Conservation (phyloP, 441 rosid species). For the Adansonia madagascariensis region DNA sequence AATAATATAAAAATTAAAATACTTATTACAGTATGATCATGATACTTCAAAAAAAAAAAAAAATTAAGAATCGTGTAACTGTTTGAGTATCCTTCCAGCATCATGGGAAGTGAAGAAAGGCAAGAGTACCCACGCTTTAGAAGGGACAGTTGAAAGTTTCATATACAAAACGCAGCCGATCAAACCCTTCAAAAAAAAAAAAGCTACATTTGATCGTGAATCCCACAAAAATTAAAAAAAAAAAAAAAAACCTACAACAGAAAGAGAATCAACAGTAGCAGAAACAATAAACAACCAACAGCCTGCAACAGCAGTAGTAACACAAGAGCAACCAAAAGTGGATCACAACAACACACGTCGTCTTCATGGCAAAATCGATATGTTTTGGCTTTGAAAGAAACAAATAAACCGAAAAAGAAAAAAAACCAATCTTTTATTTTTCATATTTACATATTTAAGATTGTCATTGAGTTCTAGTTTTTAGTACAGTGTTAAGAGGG, state of each 20-base stretch:
- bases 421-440: neutral
- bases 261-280: neutral
- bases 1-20: too few relatives aligned
- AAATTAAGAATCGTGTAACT: neutral
- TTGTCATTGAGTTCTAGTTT: constrained; percentile 7
- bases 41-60: too few relatives aligned
- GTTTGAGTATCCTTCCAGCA: neutral
- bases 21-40: too few relatives aligned
- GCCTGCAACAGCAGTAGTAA: neutral
- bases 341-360: too few relatives aligned
- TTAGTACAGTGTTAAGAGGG: neutral
- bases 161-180: neutral
- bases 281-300: neutral
- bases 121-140: neutral
- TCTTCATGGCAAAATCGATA: constrained; percentile 39
- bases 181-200: constrained; percentile 6
- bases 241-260: neutral
- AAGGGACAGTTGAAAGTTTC: constrained; percentile 10
- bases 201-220: constrained; percentile 36
- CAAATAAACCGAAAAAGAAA: constrained; percentile 10
- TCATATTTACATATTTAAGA: neutral
- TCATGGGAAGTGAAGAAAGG: neutral
- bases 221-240: constrained; percentile 23
- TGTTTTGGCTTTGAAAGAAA: constrained; percentile 27
- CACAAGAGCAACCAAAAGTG: too few relatives aligned